Conservation (phyloP, 345 rosid genomes). For the Diplotaxis tenuifolia region DNA sequence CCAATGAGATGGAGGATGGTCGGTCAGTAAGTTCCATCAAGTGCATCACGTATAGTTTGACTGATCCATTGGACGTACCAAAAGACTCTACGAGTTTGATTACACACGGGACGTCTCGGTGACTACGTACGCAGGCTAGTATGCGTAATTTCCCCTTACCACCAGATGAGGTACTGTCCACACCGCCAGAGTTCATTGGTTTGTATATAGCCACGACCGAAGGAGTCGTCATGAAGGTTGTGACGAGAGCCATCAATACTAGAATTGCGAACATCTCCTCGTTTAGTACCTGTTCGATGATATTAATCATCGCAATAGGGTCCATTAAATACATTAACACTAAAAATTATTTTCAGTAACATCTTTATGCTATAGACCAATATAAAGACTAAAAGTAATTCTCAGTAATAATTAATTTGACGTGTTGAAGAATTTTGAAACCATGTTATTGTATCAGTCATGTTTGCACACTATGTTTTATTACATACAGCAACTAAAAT, state of each 20-base stretch:
- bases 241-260: neutral
- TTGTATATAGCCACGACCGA: neutral
- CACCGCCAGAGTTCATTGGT: neutral
- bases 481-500: neutral
- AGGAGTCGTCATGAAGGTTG: slow-evolving; percentile 4
- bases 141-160: slow-evolving; percentile 10
- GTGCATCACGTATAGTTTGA: slow-evolving; percentile 8
- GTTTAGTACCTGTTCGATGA: neutral
- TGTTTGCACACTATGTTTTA: neutral
- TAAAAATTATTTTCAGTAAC: no score
- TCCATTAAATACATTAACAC: no score
- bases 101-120: neutral
- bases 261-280: neutral
- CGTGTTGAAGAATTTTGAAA: neutral
- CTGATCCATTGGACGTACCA: slow-evolving; percentile 11
- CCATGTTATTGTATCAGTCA: neutral
- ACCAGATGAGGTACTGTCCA: neutral
- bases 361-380: no score
- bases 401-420: neutral
- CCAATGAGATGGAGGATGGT: neutral
- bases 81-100: neutral
- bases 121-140: slow-evolving; percentile 19
- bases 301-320: neutral
- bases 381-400: no score
- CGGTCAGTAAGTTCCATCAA: neutral